Conservation (phyloP, 352 stramenopile genomes). For the Saprolegnia diclina region DNA sequence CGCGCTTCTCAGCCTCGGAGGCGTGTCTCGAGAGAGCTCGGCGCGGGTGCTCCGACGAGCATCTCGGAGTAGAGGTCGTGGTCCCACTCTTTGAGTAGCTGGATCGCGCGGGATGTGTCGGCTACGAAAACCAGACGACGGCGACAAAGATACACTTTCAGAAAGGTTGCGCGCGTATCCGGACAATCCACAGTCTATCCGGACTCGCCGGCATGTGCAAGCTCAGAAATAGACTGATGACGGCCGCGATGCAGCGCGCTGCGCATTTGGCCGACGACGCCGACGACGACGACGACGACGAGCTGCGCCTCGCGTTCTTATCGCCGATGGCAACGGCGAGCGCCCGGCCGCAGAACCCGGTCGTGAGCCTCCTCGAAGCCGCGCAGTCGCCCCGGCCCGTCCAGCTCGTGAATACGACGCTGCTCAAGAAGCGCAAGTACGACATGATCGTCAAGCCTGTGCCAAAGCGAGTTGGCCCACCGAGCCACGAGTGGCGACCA, state of each 20-base stretch:
- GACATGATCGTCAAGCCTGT: not conserved
- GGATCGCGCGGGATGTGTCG: too few relatives aligned
- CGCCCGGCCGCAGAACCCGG: not conserved
- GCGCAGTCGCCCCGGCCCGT: slow-evolving; percentile 1
- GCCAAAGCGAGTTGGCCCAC: not conserved
- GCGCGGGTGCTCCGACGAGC: too few relatives aligned
- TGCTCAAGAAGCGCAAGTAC: slow-evolving; percentile 11
- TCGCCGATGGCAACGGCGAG: not conserved
- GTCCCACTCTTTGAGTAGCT: too few relatives aligned
- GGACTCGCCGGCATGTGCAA: not conserved
- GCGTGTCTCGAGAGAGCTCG: too few relatives aligned
- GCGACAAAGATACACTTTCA: not conserved
- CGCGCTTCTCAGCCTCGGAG: too few relatives aligned
- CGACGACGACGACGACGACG: not conserved
- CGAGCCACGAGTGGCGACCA: not conserved
- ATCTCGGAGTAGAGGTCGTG: too few relatives aligned
- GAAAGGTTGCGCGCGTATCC: not conserved
- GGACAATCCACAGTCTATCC: not conserved
- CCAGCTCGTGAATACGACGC: not conserved
- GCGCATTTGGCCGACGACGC: not conserved
- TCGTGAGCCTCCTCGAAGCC: not conserved
- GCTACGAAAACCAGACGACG: too few relatives aligned
- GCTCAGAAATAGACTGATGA: slow-evolving; percentile 1
- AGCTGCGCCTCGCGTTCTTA: not conserved
- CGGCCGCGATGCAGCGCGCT: not conserved